These are phyloP conservation scores for Microdochium nivale DNA, from an alignment of 2,329 filamentous ascomycete genomes.

Conservation along the genomic window DNA sequence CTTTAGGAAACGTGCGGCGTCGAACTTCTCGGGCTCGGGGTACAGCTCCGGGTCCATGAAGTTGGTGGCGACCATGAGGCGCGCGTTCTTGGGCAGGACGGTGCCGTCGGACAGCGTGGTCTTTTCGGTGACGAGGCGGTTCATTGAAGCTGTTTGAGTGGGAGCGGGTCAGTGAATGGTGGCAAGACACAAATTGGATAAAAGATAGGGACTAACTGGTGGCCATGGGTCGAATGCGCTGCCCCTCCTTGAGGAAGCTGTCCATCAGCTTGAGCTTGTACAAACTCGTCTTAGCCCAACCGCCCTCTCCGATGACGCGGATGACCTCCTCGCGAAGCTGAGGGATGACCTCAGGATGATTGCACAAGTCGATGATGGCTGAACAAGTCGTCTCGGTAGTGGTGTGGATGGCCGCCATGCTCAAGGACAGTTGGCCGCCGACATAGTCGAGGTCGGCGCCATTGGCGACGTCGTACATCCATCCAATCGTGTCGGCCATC, in stretches of 20 bases:
- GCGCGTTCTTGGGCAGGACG: constrained; percentile 14
- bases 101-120: constrained; percentile 18
- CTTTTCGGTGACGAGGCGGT: constrained; percentile 17
- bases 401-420: constrained; percentile 31
- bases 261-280: constrained; percentile 27
- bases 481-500: constrained; percentile 30
- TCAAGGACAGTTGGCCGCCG: constrained; percentile 24
- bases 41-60: constrained; percentile 17
- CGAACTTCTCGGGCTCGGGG: constrained; percentile 18
- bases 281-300: constrained; percentile 23
- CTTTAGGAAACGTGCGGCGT: constrained; percentile 18
- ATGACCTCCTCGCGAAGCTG: constrained; percentile 35
- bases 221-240: constrained; percentile 19
- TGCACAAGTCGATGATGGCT: constrained; percentile 33
- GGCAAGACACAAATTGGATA: background rate
- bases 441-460: constrained; percentile 21
- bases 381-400: constrained; percentile 25
- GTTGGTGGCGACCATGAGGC: constrained; percentile 18
- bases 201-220: constrained; percentile 12
- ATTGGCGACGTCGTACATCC: constrained; percentile 29
- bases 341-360: constrained; percentile 31
- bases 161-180: background rate
- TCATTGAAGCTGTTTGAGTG: constrained; percentile 15
- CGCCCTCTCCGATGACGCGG: constrained; percentile 17
- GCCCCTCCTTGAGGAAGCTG: constrained; percentile 31